Evolutionary conservation across 352 stramenopile species (phyloP).

Genomic region (Pilasporangium apinafurcum): DNA sequence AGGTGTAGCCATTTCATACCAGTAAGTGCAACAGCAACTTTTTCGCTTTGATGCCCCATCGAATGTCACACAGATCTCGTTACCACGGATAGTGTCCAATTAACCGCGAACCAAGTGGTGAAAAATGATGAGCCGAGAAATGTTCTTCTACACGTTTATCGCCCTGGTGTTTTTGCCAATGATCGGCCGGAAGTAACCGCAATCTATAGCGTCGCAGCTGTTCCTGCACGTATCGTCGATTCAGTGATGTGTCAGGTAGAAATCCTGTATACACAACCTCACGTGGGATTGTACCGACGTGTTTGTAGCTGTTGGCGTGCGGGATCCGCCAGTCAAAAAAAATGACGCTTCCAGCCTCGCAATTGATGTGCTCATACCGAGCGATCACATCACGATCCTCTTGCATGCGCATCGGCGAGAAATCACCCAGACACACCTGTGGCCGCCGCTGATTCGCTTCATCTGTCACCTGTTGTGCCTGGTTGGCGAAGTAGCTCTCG

Average conservation of each 20-base stretch:
- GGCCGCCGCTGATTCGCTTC: conserved; percentile 19
- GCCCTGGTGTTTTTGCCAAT: conserved; percentile 71
- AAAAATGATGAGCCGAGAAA: conserved; percentile 65
- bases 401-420: conserved; percentile 79
- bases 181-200: conserved; percentile 57
- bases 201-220: conserved; percentile 65
- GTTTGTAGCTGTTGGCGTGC: conserved; percentile 84
- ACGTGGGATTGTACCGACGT: conserved; percentile 45
- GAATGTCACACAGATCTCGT: not conserved
- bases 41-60: not conserved
- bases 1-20: no score
- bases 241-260: conserved; percentile 64
- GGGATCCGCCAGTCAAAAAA: conserved; percentile 87
- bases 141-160: conserved; percentile 49
- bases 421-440: conserved; percentile 83
- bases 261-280: conserved; percentile 87
- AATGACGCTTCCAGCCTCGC: conserved; percentile 67
- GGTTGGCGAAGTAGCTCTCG: conserved; percentile 35
- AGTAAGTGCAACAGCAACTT: not conserved
- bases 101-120: conserved; percentile 46
- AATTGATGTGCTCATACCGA: conserved; percentile 62
- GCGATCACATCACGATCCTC: conserved; percentile 73
- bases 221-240: conserved; percentile 60
- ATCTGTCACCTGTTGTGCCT: conserved; percentile 8
- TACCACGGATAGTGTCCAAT: conserved; percentile 65